phyloP scores from a whole-genome alignment of 2,329 filamentous ascomycete species.

The Trichoderma oligosporum region DNA sequence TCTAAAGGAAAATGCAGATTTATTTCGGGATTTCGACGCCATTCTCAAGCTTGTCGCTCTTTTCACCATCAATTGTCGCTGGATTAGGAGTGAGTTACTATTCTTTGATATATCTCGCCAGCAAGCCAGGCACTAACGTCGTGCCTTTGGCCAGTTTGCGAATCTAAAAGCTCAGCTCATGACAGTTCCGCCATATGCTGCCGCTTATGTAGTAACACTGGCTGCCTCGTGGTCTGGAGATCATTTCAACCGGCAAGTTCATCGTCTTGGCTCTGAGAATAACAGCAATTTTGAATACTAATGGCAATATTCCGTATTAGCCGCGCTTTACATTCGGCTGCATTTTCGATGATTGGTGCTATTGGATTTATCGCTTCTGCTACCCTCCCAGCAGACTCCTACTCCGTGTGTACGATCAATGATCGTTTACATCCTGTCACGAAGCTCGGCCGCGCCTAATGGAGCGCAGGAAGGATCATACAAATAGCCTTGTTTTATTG shows the following conservation, averaged over 20 bases:
- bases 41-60: not conserved
- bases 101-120: not conserved
- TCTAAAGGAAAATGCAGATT: not conserved
- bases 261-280: no score
- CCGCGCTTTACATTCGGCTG: not conserved
- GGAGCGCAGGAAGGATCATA: no score
- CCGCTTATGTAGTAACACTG: not conserved
- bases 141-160: not conserved
- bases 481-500: no score
- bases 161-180: conserved; percentile 2
- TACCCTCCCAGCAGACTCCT: not conserved
- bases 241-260: not conserved
- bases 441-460: no score
- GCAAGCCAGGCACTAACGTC: not conserved
- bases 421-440: no score
- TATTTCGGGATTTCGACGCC: not conserved
- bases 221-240: not conserved
- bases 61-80: not conserved
- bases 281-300: no score
- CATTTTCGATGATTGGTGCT: not conserved
- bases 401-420: no score
- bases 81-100: not conserved
- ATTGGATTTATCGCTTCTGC: not conserved
- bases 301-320: no score
- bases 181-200: not conserved